These are phyloP conservation scores for Kwoniella dendrophila DNA, from an alignment of 768 basidiomycete genomes.

Conservation along the genomic window DNA sequence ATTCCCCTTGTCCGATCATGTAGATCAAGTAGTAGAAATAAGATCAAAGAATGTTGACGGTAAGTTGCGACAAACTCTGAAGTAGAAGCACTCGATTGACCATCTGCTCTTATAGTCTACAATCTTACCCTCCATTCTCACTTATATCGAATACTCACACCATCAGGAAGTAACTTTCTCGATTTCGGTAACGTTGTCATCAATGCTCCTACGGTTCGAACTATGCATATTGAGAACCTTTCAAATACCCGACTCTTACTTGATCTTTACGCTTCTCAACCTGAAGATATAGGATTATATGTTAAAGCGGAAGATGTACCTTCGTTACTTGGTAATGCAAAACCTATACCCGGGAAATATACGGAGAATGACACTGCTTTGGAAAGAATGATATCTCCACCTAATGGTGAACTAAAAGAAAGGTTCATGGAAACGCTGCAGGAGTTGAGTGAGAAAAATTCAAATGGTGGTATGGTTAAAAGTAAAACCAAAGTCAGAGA, in stretches of 20 bases:
- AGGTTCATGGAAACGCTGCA: slow-evolving; percentile 53
- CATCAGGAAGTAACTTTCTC: slow-evolving; percentile 52
- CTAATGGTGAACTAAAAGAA: slow-evolving; percentile 49
- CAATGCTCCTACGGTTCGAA: slow-evolving; percentile 47
- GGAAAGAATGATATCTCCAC: slow-evolving; percentile 34
- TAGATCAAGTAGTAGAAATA: slow-evolving; percentile 46
- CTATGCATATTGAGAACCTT: slow-evolving; percentile 49
- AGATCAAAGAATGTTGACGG: slow-evolving; percentile 50
- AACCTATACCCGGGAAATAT: slow-evolving; percentile 17
- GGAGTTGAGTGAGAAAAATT: slow-evolving; percentile 22
- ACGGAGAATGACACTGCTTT: slow-evolving; percentile 16
- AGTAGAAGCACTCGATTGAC: neutral
- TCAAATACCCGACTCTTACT: slow-evolving; percentile 35
- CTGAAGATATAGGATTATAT: slow-evolving; percentile 52
- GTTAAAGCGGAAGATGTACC: slow-evolving; percentile 46
- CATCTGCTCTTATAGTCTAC: slow-evolving; percentile 26
- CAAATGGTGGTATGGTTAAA: slow-evolving; percentile 2
- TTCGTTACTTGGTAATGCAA: neutral
- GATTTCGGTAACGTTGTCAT: slow-evolving; percentile 53
- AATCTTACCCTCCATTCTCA: slow-evolving; percentile 54
- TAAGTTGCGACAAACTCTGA: neutral
- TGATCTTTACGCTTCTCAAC: slow-evolving; percentile 45
- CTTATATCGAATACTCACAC: slow-evolving; percentile 53
- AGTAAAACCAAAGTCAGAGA: slow-evolving; percentile 18
- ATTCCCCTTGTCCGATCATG: no score